A percentile compares a stretch with the other conserved stretches of the same genome.
Conservation (phyloP, 2,329 filamentous ascomycete genomes). For the Hawksworthiomyces lignivorus region DNA sequence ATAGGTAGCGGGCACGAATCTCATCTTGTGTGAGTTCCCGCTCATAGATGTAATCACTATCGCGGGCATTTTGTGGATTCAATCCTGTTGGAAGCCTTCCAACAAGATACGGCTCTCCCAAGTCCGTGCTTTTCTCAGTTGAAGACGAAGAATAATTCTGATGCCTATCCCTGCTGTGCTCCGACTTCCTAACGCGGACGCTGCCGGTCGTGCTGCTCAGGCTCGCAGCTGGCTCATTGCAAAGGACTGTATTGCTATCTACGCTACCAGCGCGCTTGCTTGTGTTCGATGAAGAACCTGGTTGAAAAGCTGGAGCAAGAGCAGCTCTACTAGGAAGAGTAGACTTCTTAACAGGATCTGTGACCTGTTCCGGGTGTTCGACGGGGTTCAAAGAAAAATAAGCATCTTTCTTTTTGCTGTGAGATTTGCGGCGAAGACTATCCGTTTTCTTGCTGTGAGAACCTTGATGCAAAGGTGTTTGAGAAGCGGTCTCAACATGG, state of each 20-base stretch:
- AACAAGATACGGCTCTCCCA: slow-evolving; percentile 44
- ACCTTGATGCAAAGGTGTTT: too few species aligned
- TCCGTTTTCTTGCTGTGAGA: slow-evolving; percentile 13
- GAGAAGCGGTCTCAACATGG: too few species aligned
- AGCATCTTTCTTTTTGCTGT: slow-evolving; percentile 14
- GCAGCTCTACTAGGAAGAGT: slow-evolving; percentile 39
- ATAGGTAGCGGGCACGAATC: slow-evolving; percentile 49
- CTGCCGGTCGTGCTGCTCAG: too few species aligned
- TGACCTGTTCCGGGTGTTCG: slow-evolving; percentile 20
- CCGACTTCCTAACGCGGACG: too few species aligned
- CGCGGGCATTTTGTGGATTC: slow-evolving; percentile 31
- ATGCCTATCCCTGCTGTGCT: too few species aligned
- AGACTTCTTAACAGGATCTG: slow-evolving; percentile 24
- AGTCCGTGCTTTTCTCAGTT: slow-evolving; percentile 9
- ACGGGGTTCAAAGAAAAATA: slow-evolving; percentile 21
- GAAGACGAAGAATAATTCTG: slow-evolving; percentile 4
- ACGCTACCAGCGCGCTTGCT: too few species aligned
- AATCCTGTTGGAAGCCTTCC: slow-evolving; percentile 41
- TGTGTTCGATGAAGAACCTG: too few species aligned
- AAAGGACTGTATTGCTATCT: too few species aligned
- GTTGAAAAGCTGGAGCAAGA: slow-evolving; percentile 41
- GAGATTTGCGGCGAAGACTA: slow-evolving; percentile 10
- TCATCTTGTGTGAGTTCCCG: slow-evolving; percentile 53
- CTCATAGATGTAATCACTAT: slow-evolving; percentile 45
- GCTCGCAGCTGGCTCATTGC: too few species aligned